Evolutionary conservation across 495 filamentous ascomycete species (phyloP), one percentile per base, ranked within the genome.

Genomic region (Penicillium canescens): DNA sequence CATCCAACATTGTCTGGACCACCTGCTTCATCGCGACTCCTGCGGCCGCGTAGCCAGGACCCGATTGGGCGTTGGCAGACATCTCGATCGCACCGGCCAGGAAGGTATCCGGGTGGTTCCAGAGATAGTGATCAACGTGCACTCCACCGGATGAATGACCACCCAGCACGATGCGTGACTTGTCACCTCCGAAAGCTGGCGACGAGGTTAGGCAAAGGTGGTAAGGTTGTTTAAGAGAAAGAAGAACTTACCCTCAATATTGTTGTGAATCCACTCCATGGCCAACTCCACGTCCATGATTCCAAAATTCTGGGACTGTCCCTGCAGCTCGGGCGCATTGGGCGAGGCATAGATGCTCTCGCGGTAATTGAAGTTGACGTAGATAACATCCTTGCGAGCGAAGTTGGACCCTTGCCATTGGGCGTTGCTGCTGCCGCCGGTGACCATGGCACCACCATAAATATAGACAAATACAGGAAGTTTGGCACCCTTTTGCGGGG

Each of bases 331-430:
- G 13, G 54, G 59, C 13, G 63, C 56, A 42, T 60, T 56, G 23
- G 63, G 63, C 36, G 59, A 66, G 14, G 63, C 63, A 37, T 57
- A 66, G 36, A 64, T 36, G 20, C 53, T 57, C 49, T 64, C 61
- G 33, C 66, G 66, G 50, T 69, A 67, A 50, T 69, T 69, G 28
- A 67, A 14, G 50, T 60, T 69, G 20, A 69, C 63, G 37, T 65
- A 62, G 34, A 69, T 54, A 10, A 69, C 55, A 26, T 60, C 66
- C 55, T 67, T 67, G 41, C 57, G 54, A n/a, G 61, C 63, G 35
- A 67, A 61, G 54, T 65, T 65, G 16, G 45, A 47, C 3, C 65
- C 63, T 52, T 67, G 61, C 55, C 62, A 67, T 37, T 59, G 60
- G 3, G 48, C 46, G n/a, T 61, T 61, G 52, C 62, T 62, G 41